Base-by-base conservation (phyloP, 2,329 filamentous ascomycete genomes). In the Gnomoniopsis smithogilvyi region DNA sequence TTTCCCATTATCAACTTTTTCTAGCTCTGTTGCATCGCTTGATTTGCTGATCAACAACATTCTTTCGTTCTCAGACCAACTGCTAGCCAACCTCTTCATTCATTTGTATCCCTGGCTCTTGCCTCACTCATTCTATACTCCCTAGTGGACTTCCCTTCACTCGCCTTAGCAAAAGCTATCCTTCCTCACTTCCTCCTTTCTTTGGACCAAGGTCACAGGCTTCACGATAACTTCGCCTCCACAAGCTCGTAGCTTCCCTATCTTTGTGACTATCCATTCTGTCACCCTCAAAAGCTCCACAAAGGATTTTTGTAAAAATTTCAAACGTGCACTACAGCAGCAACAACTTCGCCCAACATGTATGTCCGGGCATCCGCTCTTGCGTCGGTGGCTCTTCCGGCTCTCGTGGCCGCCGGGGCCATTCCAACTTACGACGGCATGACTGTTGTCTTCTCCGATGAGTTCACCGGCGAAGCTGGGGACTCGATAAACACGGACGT, bases 391-490 rank as follows among this genome's bases (percentile, higher is more conserved):
- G 22, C 64, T 19, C 59, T 66, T 41, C 63, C 66, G 12, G 64
- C 69, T 22, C 51, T 74, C 12, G 72, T 67, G n/a, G 62, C 67
- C 0, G 79, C 78, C 46, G 70, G 66, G 62, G 64, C 68, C 2
- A 66, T 74, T 0, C 78, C 79, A 2, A 30, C 51, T 22, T 79
- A 80, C 63, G 61, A 62, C 10, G 75, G 76, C 54, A 74, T 73
- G 66, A 67, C 59, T 19, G 66, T 70, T 7, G 50, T 77, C 43
- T 83, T 77, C 77, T 68, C 74, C 6, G 78, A 81, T 24, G 65
- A 62, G 24, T 83, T 82, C 57, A 43, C 56, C 2, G 80, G 80
- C 7, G 34, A 53, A 1, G 63, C 68, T 19, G 74, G 75, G 45
- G 60, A 66, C 1, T 59, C 67, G 0, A 74, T 78, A 6, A 68